phyloP scores from a whole-genome alignment of 257 asterid species.

The Penstemon barbatus region DNA sequence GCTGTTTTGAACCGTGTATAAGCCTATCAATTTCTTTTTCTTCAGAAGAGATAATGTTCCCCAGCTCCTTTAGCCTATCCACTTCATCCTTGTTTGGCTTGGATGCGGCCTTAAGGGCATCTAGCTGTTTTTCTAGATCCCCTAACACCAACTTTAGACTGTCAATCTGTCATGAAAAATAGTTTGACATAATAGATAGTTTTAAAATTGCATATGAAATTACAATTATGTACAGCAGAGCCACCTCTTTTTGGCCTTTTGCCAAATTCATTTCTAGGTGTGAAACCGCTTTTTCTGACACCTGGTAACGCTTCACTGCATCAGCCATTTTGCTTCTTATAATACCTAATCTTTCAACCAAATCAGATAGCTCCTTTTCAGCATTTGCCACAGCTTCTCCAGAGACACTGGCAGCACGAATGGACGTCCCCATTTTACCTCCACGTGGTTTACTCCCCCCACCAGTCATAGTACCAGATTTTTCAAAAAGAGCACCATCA shows the following conservation, averaged over 20 bases:
- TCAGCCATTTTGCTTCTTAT: constrained; percentile 54
- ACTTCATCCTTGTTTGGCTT: constrained; percentile 69
- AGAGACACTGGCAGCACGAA: constrained; percentile 76
- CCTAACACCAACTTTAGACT: constrained; percentile 59
- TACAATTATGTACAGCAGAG: constrained; percentile 15
- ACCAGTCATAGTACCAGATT: constrained; percentile 96
- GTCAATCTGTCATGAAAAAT: constrained; percentile 53
- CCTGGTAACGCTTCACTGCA: constrained; percentile 56
- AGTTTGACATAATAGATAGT: background rate
- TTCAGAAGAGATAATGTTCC: constrained; percentile 57
- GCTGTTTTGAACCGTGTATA: constrained; percentile 65
- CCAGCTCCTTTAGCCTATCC: constrained; percentile 64
- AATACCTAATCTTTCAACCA: constrained; percentile 54
- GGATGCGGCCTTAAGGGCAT: constrained; percentile 66
- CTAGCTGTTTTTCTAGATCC: constrained; percentile 76
- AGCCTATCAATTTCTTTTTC: constrained; percentile 79
- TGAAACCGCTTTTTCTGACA: constrained; percentile 66
- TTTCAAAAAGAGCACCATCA: constrained; percentile 92
- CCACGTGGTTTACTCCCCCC: constrained; percentile 95
- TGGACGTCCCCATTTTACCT: constrained; percentile 92
- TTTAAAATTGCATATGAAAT: constrained; percentile 10
- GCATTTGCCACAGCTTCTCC: constrained; percentile 73
- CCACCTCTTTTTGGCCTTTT: constrained; percentile 82
- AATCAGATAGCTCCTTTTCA: constrained; percentile 68
- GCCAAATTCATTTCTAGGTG: constrained; percentile 80